Percentiles rank a stretch among this genome's conserved stretches.
phyloP scores from a whole-genome alignment of 2,329 filamentous ascomycete genomes.

The Aurifilum marmelostoma region DNA sequence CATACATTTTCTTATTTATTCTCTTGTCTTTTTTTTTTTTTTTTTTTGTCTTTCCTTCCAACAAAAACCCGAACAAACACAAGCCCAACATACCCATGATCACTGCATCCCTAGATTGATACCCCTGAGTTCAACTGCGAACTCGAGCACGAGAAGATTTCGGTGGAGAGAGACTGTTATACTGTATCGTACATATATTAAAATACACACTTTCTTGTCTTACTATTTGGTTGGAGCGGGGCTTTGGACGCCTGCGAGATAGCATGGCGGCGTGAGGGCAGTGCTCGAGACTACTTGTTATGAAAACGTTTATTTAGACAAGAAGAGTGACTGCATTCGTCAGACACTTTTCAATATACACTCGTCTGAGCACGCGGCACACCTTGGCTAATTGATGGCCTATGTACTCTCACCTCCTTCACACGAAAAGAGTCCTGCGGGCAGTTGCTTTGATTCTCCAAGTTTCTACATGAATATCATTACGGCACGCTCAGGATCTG shows the following conservation, averaged over 20 bases:
- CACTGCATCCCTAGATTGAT: conserved; percentile 34
- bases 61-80: conserved; percentile 11
- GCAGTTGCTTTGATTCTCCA: background rate
- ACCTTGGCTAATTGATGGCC: background rate
- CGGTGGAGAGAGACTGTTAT: background rate
- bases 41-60: background rate
- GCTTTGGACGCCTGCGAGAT: no score
- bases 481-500: background rate
- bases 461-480: background rate
- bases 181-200: background rate
- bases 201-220: conserved; percentile 10
- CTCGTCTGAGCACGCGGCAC: background rate
- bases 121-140: conserved; percentile 28
- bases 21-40: conserved; percentile 15
- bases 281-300: background rate
- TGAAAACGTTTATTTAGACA: no score
- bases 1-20: background rate
- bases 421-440: no score
- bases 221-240: background rate
- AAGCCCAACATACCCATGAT: conserved; percentile 11
- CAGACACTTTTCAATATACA: no score
- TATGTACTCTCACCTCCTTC: no score
- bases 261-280: background rate
- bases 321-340: no score
- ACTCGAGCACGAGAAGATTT: conserved; percentile 13